A percentile compares a stretch with the other conserved stretches of the same genome.
phyloP scores from a whole-genome alignment of 2,329 filamentous ascomycete genomes.

The Massarina eburnea region DNA sequence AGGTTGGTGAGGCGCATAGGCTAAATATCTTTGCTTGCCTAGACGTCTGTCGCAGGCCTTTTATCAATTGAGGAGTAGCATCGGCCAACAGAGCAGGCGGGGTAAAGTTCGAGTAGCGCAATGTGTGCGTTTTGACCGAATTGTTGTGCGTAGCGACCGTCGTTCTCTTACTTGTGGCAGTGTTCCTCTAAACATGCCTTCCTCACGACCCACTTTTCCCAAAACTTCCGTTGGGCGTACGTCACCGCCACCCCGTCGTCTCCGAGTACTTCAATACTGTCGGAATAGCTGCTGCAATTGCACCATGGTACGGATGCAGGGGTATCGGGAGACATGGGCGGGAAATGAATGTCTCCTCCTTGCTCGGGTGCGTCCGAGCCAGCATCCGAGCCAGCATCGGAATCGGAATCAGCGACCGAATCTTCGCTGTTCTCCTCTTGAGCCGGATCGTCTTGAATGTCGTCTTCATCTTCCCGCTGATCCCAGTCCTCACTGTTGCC shows the following conservation, averaged over 20 bases:
- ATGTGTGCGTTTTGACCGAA: not conserved
- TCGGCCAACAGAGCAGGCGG: not conserved
- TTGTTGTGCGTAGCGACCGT: not conserved
- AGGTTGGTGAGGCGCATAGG: slow-evolving; percentile 3
- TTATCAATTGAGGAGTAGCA: not conserved
- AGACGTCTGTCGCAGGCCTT: not conserved
- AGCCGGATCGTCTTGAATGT: slow-evolving; percentile 15
- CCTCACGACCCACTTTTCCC: slow-evolving; percentile 58
- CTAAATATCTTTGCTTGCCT: slow-evolving; percentile 7
- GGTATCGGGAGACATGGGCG: slow-evolving; percentile 48
- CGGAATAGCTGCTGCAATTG: slow-evolving; percentile 46
- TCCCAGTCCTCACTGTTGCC: slow-evolving; percentile 42
- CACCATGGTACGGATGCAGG: slow-evolving; percentile 52
- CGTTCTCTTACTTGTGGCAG: slow-evolving; percentile 34
- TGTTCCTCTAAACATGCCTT: slow-evolving; percentile 48
- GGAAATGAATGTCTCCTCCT: slow-evolving; percentile 49
- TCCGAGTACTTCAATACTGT: slow-evolving; percentile 48
- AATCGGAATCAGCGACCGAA: slow-evolving; percentile 36
- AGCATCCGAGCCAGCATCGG: slow-evolving; percentile 35
- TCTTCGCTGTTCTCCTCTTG: slow-evolving; percentile 36
- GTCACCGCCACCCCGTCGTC: slow-evolving; percentile 53
- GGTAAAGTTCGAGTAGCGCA: not conserved
- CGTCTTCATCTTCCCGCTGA: slow-evolving; percentile 33
- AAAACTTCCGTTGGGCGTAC: slow-evolving; percentile 55
- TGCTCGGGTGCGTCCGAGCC: slow-evolving; percentile 42